Conservation (phyloP, 2,329 filamentous ascomycete species). For the Apiospora malaysiana region DNA sequence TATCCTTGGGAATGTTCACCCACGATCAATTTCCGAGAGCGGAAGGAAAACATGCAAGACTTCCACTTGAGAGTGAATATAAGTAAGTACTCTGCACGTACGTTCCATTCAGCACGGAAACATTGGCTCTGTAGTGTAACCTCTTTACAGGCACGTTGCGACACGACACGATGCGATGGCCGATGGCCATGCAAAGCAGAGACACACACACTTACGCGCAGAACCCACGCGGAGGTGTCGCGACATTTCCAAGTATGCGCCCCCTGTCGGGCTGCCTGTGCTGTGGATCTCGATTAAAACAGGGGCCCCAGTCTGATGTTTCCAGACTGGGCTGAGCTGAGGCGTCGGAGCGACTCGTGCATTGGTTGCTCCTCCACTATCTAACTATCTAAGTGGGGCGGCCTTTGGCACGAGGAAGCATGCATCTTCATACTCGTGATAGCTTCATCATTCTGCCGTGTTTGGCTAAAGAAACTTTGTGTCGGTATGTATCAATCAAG, state of each 20-base stretch:
- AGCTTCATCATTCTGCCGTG: background rate
- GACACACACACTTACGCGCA: background rate
- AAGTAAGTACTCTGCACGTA: background rate
- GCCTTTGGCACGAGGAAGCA: background rate
- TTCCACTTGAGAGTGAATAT: background rate
- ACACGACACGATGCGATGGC: background rate
- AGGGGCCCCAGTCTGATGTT: slow-evolving; percentile 5
- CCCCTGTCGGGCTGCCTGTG: background rate
- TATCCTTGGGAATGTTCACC: background rate
- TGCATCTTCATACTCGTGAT: background rate
- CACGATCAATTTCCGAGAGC: background rate
- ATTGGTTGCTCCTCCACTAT: background rate
- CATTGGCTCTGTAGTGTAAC: background rate
- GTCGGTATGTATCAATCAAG: too few relatives aligned
- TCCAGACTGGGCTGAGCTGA: slow-evolving; percentile 12
- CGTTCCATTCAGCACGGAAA: background rate
- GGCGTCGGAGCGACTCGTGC: slow-evolving; percentile 6
- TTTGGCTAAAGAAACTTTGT: too few relatives aligned
- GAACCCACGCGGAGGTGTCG: background rate
- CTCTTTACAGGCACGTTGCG: background rate
- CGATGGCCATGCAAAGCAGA: background rate
- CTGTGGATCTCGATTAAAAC: slow-evolving; percentile 16
- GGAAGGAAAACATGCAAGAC: background rate
- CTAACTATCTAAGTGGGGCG: background rate
- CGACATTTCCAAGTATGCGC: slow-evolving; percentile 13